Conservation (phyloP, 139 green algal genomes). For the Pseudopediastrum boryanum region DNA sequence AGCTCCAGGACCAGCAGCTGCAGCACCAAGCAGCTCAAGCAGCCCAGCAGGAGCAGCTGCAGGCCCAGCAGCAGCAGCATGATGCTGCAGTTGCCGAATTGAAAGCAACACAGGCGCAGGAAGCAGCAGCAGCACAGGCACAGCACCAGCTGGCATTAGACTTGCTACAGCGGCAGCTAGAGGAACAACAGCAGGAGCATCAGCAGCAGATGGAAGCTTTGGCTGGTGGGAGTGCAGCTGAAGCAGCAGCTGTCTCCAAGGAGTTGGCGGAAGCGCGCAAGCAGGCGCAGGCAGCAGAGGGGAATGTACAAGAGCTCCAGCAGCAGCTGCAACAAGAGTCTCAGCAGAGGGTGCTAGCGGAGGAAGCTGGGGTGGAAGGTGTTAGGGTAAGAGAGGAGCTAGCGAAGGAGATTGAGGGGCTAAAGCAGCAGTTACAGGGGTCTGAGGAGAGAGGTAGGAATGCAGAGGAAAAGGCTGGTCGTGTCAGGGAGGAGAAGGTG, state of each 20-base stretch:
- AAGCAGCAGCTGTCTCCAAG: slow-evolving; percentile 19
- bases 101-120: slow-evolving; percentile 13
- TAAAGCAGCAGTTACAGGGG: too few relatives aligned
- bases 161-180: neutral
- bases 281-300: neutral
- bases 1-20: neutral
- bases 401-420: too few relatives aligned
- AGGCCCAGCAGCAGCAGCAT: neutral
- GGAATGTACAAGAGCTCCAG: neutral
- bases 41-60: slow-evolving; percentile 6
- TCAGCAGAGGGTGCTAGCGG: too few relatives aligned
- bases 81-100: slow-evolving; percentile 2
- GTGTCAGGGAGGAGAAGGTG: neutral
- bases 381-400: too few relatives aligned
- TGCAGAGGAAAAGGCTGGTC: neutral
- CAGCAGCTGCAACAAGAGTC: too few relatives aligned
- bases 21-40: neutral
- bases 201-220: neutral
- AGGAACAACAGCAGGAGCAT: neutral
- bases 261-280: neutral
- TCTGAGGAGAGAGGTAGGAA: too few relatives aligned
- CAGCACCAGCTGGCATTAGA: too few relatives aligned
- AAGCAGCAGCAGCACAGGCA: slow-evolving; percentile 10
- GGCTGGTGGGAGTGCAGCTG: neutral
- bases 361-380: too few relatives aligned